Evolutionary conservation across 768 basidiomycete genomes (phyloP), one percentile per base, ranked within the genome.

Genomic region (Tephrocybe sp.): DNA sequence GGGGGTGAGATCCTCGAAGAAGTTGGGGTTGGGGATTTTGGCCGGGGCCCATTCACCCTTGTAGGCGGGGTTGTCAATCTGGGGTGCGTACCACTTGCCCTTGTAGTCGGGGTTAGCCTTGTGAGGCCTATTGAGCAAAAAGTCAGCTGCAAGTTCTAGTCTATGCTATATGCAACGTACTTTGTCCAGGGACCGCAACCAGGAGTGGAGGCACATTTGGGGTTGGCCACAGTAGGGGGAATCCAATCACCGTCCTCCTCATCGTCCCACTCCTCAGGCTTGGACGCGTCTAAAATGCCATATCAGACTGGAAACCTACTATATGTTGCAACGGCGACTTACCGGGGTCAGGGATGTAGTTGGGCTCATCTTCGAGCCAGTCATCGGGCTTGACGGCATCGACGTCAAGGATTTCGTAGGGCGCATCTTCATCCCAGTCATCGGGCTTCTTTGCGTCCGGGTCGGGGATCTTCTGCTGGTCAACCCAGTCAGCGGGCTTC

Each of bases 231-330:
- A 50, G 84, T 84, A 25, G 97, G 95, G 6, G 95, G 80, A 58
- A 98, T 83, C 94, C 94, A 99, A 66, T 98, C 96, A 68, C 97
- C 97, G 60, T 99, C 96, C 68, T 98, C 97, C 66, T 98, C 97
- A 61, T 98, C 96, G 63, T 97, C 94, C 97, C 97, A 99, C 70
- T 99, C 97, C 67, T 99, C 97, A 5, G 97, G 97, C 77, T 97
- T 98, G 71, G 86, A 83, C 34, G 90, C 83, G 58, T 93, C 90
- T 84, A 51, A 1, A 32, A 14, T 2, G 58, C n/a, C 2, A 17
- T n/a, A 23, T 42, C 33, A 24, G 41, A 40, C n/a, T 41, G 34
- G 1, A 8, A 18, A n/a, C 7, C 17, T n/a, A 28, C 26, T 30
- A 23, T 15, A 28, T 15, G 34, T 15, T 4, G n/a, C 1, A 20